phyloP scores from a whole-genome alignment of 1,284 basidiomycete species.

The Apiotrichum montevideense region DNA sequence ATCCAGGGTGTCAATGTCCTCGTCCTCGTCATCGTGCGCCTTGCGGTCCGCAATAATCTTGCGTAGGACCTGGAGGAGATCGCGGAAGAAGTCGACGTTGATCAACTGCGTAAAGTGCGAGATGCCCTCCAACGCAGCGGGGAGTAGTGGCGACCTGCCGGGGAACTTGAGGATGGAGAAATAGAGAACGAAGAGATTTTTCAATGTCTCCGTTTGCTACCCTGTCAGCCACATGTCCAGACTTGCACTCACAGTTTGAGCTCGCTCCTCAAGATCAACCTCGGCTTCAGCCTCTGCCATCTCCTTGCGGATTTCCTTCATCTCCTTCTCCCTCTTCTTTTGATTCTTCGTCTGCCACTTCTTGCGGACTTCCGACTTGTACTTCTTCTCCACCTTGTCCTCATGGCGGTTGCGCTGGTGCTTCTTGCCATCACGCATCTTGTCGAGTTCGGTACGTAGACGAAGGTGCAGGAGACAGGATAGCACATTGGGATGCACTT shows the following conservation, averaged over 20 bases:
- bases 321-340: constrained; percentile 70
- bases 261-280: constrained; percentile 86
- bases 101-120: constrained; percentile 91
- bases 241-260: constrained; percentile 59
- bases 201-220: constrained; percentile 95
- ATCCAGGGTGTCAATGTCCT: constrained; percentile 18
- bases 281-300: constrained; percentile 90
- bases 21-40: constrained; percentile 45
- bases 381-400: constrained; percentile 50
- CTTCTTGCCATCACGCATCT: constrained; percentile 51
- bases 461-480: constrained; percentile 79
- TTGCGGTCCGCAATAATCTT: constrained; percentile 58
- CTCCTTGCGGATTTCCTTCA: constrained; percentile 78
- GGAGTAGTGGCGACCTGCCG: constrained; percentile 71
- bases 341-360: constrained; percentile 79
- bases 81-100: constrained; percentile 98
- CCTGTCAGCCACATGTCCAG: background rate
- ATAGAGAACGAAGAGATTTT: constrained; percentile 94
- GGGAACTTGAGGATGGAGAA: constrained; percentile 92
- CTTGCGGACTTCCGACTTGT: constrained; percentile 59
- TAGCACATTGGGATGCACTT: constrained; percentile 82
- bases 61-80: constrained; percentile 82
- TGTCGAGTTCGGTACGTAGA: constrained; percentile 73
- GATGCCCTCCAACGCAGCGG: constrained; percentile 85
- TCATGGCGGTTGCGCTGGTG: constrained; percentile 55